These are phyloP conservation scores for Pythium folliculosum DNA, from an alignment of 352 stramenopile species.

Conservation along the genomic window DNA sequence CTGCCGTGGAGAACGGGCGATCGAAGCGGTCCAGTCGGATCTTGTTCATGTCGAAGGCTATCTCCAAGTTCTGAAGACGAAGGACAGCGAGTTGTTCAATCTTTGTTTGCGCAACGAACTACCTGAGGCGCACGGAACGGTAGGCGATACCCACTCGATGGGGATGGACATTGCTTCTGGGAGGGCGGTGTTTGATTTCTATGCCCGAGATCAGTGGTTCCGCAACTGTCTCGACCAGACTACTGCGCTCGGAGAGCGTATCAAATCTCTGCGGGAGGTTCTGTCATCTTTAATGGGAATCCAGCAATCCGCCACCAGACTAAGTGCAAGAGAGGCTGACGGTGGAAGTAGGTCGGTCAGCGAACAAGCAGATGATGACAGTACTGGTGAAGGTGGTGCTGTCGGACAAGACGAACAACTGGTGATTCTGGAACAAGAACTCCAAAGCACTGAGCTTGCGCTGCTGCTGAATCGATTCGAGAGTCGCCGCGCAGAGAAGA, in stretches of 20 bases:
- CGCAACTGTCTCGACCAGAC: constrained; percentile 28
- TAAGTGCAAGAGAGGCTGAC: not conserved
- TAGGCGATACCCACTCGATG: not conserved
- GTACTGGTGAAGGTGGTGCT: not conserved
- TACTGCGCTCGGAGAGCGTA: constrained; percentile 30
- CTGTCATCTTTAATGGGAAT: constrained; percentile 10
- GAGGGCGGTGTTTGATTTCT: constrained; percentile 34
- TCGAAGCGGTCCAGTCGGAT: constrained; percentile 15
- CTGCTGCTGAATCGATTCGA: constrained; percentile 43
- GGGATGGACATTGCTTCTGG: constrained; percentile 20
- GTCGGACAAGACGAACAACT: constrained; percentile 13
- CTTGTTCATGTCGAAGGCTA: constrained; percentile 28
- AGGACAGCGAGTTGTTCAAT: constrained; percentile 29
- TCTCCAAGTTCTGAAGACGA: constrained; percentile 25
- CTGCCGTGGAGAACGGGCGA: constrained; percentile 25
- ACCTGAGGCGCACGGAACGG: not conserved
- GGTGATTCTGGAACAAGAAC: constrained; percentile 1
- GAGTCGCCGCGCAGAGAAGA: constrained; percentile 35
- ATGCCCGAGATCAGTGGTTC: constrained; percentile 34
- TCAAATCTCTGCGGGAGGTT: constrained; percentile 24
- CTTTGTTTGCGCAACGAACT: not conserved
- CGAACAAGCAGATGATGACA: not conserved
- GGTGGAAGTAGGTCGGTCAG: not conserved
- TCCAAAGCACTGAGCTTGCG: constrained; percentile 15
- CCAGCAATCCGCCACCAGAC: not conserved